Conservation (phyloP, 2,329 filamentous ascomycete genomes). For the Tolypocladium endophyticum region DNA sequence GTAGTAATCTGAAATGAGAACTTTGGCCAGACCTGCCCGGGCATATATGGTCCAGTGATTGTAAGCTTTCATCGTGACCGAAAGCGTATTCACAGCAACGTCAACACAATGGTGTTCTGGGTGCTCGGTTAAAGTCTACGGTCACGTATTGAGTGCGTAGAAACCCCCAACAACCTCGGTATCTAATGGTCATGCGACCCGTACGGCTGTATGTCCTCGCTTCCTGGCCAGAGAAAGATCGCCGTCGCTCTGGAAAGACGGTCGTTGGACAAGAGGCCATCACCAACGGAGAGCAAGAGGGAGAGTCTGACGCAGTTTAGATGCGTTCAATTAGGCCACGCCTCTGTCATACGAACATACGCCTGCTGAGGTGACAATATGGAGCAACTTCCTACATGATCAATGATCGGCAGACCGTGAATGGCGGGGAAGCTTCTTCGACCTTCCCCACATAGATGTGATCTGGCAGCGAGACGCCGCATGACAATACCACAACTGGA, state of each 20-base stretch:
- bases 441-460: not conserved
- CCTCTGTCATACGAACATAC: not conserved
- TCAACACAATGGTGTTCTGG: not conserved
- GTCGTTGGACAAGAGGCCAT: not conserved
- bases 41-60: not conserved
- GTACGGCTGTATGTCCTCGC: too few relatives aligned
- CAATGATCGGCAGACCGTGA: not conserved
- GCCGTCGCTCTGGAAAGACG: too few relatives aligned
- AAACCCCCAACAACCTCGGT: too few relatives aligned
- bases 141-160: too few relatives aligned
- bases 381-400: not conserved
- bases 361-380: not conserved
- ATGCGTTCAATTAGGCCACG: not conserved
- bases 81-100: not conserved
- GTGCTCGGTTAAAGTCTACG: not conserved
- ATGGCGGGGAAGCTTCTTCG: not conserved
- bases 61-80: not conserved
- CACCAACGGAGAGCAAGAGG: too few relatives aligned
- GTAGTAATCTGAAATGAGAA: not conserved
- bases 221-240: too few relatives aligned
- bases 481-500: not conserved
- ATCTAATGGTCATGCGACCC: too few relatives aligned
- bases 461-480: not conserved
- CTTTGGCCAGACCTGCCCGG: not conserved
- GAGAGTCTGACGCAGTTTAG: too few relatives aligned